These are phyloP conservation scores for Musa itinerans DNA, from an alignment of 176 grass and related monocot genomes.

Conservation along the genomic window DNA sequence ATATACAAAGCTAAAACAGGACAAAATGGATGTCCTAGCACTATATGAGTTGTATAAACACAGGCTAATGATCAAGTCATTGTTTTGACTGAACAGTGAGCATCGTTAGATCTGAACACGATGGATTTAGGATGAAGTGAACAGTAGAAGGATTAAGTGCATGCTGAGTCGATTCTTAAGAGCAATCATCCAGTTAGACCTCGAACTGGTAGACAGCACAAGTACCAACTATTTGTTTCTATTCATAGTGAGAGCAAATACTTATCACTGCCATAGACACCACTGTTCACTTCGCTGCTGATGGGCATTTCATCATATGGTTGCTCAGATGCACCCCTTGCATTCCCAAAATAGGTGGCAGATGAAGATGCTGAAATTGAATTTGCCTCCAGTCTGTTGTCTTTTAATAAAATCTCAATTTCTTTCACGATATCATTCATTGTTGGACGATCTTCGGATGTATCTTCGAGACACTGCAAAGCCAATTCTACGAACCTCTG, in stretches of 20 bases:
- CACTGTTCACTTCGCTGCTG: constrained; percentile 59
- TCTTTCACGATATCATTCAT: constrained; percentile 83
- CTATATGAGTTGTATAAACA: too few relatives aligned
- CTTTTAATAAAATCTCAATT: constrained; percentile 65
- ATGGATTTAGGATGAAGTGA: too few relatives aligned
- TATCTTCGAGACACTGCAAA: constrained; percentile 49
- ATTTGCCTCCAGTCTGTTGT: constrained; percentile 36
- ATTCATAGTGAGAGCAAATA: constrained; percentile 26
- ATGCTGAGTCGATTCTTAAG: too few relatives aligned
- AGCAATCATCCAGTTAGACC: too few relatives aligned
- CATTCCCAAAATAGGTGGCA: constrained; percentile 36
- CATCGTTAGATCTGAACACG: too few relatives aligned
- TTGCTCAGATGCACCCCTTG: constrained; percentile 33
- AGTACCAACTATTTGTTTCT: too few relatives aligned
- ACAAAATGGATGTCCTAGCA: too few relatives aligned
- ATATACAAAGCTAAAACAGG: too few relatives aligned
- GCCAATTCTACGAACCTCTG: constrained; percentile 58
- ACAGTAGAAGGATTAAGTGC: too few relatives aligned
- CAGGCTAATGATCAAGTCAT: too few relatives aligned
- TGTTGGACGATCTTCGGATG: constrained; percentile 32
- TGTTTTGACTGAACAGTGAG: too few relatives aligned
- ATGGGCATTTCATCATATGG: constrained; percentile 45
- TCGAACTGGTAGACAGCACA: too few relatives aligned
- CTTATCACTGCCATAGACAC: constrained; percentile 55
- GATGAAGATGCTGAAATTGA: constrained; percentile 50